These are phyloP conservation scores for Hebeloma cylindrosporum DNA, from an alignment of 768 basidiomycete species.

Conservation along the genomic window DNA sequence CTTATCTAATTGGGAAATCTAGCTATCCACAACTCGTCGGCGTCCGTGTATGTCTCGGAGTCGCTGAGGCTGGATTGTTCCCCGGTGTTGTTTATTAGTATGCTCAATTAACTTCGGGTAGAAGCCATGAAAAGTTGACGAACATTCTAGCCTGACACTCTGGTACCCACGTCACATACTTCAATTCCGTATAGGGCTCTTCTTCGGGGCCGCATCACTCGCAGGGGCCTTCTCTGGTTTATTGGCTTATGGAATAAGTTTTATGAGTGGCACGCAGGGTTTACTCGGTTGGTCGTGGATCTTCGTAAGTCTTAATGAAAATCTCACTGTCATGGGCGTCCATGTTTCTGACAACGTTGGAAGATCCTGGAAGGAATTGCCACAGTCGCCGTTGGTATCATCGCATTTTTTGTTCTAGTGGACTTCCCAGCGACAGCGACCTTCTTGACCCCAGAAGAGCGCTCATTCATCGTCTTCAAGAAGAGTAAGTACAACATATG, in stretches of 20 bases:
- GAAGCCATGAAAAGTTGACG: background rate
- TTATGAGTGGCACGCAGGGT: constrained; percentile 47
- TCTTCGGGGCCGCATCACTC: constrained; percentile 64
- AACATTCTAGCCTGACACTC: constrained; percentile 49
- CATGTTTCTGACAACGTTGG: background rate
- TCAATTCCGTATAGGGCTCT: constrained; percentile 59
- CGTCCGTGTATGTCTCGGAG: constrained; percentile 56
- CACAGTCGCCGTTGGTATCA: constrained; percentile 55
- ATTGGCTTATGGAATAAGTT: constrained; percentile 54
- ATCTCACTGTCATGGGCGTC: background rate
- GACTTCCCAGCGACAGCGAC: constrained; percentile 60
- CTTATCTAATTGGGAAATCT: constrained; percentile 1
- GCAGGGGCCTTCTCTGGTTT: constrained; percentile 65
- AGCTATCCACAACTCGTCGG: constrained; percentile 66
- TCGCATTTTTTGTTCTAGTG: constrained; percentile 56
- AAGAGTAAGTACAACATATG: constrained; percentile 43
- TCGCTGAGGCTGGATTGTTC: constrained; percentile 70
- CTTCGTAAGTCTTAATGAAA: constrained; percentile 41
- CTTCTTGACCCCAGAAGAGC: constrained; percentile 63
- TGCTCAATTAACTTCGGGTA: constrained; percentile 14
- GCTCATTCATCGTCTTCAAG: constrained; percentile 50
- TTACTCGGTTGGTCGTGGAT: constrained; percentile 68
- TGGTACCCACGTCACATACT: constrained; percentile 69
- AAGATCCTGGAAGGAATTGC: constrained; percentile 65
- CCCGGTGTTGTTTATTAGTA: constrained; percentile 77